Evolutionary conservation across 345 rosid species (phyloP), one percentile per base, ranked within the genome.

Genomic region (Hibiscus trionum): DNA sequence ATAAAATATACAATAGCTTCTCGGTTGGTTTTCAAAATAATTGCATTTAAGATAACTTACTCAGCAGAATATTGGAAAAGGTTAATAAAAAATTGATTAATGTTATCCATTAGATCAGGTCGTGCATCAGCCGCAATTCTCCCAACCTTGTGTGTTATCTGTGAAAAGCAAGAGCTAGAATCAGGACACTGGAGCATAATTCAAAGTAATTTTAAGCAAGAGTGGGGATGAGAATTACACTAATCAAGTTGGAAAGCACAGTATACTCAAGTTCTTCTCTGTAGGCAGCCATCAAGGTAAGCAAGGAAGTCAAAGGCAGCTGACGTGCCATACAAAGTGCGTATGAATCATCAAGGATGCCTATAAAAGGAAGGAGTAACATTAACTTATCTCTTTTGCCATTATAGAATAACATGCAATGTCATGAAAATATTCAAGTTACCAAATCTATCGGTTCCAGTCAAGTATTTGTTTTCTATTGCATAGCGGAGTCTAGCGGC

Each of bases 241-340:
- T 73, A 33, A 89, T 92, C 80, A 90, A 84, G 89, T 95, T 89
- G 19, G 97, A 88, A 52, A 92, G 80, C 69, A 92, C 97, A 0
- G 87, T 90, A 77, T 92, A 92, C 52, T 92, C 91, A 15, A 75
- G 83, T 74, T 95, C 99, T 84, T 88, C 88, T 78, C 86, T 82
- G 80, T 88, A 89, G 76, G 97, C 90, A 70, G 81, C 77, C 86
- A 86, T 88, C 78, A 95, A 77, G 77, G 87, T 88, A 58, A 95
- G 89, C 88, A 92, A 86, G 49, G 96, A 88, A 57, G 90, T 86
- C 75, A 95, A 69, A 63, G 96, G 81, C 73, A 81, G 93, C 76
- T 87, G 91, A 66, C 93, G 82, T 82, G 99, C 97, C 97, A 89
- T 92, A 71, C 87, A 90, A 74, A 95, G 97, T 71, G 97, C 97